Evolutionary conservation across 352 stramenopile species (phyloP), one percentile per base, ranked within the genome.

Genomic region (Globisporangium alternatum): DNA sequence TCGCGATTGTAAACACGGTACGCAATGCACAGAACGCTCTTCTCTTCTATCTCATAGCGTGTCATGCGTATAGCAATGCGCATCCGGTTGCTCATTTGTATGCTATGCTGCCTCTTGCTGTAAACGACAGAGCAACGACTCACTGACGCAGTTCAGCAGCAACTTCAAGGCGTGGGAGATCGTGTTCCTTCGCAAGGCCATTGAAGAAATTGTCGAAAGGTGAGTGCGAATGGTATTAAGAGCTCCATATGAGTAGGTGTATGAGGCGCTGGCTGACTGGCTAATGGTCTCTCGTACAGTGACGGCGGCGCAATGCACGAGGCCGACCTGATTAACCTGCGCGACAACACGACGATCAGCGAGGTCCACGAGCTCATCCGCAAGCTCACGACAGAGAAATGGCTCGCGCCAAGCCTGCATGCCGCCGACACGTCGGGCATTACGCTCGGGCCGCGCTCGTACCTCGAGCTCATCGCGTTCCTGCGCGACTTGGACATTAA

Each of bases 111-210:
- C 4, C 41, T 61, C 51, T 56, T 31, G 13, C 43, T n/a, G 5
- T 37, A 9, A 37, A 37, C 35, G 35, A 41, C 44, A 93, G 85
- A 89, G 83, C 64, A 89, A 86, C 43, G 86, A 95, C 66, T 66
- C 77, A n/a, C 43, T 93, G n/a, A 86, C 83, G 5, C 65, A 79
- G 62, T 88, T 90, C 53, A 81, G 79, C 58, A 89, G 73, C 70
- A 88, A 80, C 61, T 95, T 83, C 64, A 91, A 89, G 62, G 69
- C 83, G 22, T 93, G 86, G 84, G 86, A 95, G 66, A 95, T 95
- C 62, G 80, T 91, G 28, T 88, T 95, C 47, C 72, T 95, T 52
- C 86, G 86, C 60, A 91, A 86, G 58, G 86, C 81, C 30, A 90
- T 95, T 52, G 79, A 92, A 65, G 76, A 88, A 43, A 95, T 95